These are phyloP conservation scores for Phytophthora fragariaefolia DNA, from an alignment of 352 stramenopile genomes.

Conservation along the genomic window DNA sequence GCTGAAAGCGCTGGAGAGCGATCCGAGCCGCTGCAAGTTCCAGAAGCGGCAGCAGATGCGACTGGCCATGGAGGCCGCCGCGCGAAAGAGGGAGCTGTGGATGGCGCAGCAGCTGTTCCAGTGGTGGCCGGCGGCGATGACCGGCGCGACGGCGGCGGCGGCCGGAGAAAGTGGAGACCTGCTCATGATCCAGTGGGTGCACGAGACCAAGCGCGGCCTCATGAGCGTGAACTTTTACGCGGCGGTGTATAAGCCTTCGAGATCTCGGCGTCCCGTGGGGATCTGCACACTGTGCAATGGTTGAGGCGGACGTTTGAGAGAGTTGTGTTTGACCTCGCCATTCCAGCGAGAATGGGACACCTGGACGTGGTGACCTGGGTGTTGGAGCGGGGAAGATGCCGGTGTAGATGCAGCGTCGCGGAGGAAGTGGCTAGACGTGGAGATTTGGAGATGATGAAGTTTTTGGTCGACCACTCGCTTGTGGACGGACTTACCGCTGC, in stretches of 20 bases:
- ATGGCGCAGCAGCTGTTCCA: conserved; percentile 18
- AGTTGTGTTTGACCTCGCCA: neutral
- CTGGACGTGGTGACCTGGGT: neutral
- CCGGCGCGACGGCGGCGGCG: conserved; percentile 1
- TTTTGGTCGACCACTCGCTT: neutral
- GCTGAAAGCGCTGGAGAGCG: conserved; percentile 3
- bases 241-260: neutral
- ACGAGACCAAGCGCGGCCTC: neutral
- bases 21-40: conserved; percentile 5
- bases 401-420: neutral
- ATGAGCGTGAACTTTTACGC: neutral
- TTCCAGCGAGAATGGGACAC: neutral
- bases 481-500: neutral
- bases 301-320: neutral
- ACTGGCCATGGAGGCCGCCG: conserved; percentile 12
- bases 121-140: conserved; percentile 11
- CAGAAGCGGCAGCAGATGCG: conserved; percentile 17
- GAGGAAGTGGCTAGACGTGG: neutral
- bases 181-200: neutral
- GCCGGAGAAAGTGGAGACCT: neutral
- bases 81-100: conserved; percentile 8
- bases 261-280: neutral
- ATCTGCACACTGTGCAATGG: neutral
- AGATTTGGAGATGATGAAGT: neutral
- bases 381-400: neutral